phyloP scores from a whole-genome alignment of 192 early-diverging fungal genomes.

The Lobosporangium transversale region DNA sequence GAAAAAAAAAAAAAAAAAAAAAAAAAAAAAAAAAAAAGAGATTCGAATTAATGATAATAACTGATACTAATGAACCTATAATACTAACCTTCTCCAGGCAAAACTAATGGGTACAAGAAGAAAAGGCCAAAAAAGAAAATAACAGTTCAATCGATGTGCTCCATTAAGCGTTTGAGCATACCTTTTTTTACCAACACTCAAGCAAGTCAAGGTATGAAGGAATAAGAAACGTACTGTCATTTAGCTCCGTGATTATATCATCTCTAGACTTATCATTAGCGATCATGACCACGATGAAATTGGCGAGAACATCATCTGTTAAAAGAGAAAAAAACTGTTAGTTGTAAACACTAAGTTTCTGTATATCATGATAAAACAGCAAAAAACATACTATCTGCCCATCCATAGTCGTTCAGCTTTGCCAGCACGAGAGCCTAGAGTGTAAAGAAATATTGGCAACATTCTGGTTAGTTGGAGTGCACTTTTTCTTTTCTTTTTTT shows the following conservation, averaged over 20 bases:
- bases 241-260: constrained; percentile 29
- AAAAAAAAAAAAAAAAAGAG: not conserved
- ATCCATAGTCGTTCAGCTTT: constrained; percentile 42
- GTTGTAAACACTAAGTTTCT: not conserved
- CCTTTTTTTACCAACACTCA: too few species aligned
- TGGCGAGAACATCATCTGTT: constrained; percentile 41
- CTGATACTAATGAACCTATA: not conserved
- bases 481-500: not conserved
- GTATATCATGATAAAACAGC: not conserved
- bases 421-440: constrained; percentile 19
- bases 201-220: too few species aligned
- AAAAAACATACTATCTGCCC: constrained; percentile 27
- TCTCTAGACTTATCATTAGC: constrained; percentile 42
- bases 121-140: not conserved
- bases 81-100: constrained; percentile 27
- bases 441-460: not conserved
- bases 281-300: constrained; percentile 52
- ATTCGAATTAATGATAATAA: too few species aligned
- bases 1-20: not conserved
- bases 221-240: constrained; percentile 32
- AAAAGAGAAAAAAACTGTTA: not conserved
- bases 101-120: constrained; percentile 3
- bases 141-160: too few species aligned
- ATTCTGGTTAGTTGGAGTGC: too few species aligned
- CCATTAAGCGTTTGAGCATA: too few species aligned